phyloP scores from a whole-genome alignment of 2,329 filamentous ascomycete species.

The Lasiodiplodia sp. region DNA sequence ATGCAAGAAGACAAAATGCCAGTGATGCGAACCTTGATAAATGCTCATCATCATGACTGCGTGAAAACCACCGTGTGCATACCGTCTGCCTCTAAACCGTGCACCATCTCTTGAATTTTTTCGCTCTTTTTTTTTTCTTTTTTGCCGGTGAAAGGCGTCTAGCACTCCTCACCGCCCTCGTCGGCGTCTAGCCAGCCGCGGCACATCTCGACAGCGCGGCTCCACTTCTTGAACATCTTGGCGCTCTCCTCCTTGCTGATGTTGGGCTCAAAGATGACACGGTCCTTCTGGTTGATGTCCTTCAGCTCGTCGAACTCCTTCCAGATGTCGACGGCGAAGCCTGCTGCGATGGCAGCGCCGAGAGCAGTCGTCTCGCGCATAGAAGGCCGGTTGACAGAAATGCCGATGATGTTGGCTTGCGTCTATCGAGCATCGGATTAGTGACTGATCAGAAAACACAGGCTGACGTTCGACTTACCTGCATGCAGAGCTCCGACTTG shows the following conservation, averaged over 20 bases:
- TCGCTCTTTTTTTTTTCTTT: not conserved
- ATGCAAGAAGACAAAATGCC: not conserved
- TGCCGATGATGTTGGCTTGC: constrained; percentile 84
- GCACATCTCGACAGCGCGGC: constrained; percentile 80
- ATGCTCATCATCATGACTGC: constrained; percentile 25
- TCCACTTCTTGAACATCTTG: constrained; percentile 74
- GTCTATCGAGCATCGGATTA: constrained; percentile 57
- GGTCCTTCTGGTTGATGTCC: constrained; percentile 73
- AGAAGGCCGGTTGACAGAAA: constrained; percentile 80
- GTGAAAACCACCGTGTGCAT: constrained; percentile 5
- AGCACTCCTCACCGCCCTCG: constrained; percentile 35
- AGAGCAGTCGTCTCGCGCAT: constrained; percentile 93
- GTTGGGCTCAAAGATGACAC: constrained; percentile 73
- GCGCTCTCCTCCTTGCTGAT: constrained; percentile 65
- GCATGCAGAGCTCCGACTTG: constrained; percentile 89
- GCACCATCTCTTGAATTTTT: not conserved
- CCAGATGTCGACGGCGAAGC: constrained; percentile 84
- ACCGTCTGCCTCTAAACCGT: not conserved
- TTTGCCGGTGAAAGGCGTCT: constrained; percentile 4
- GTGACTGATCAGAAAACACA: constrained; percentile 13
- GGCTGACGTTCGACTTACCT: constrained; percentile 47
- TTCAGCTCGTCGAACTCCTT: constrained; percentile 75
- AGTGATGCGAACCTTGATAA: constrained; percentile 21
- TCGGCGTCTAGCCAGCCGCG: constrained; percentile 70
- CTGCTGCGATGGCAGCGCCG: constrained; percentile 87